Evolutionary conservation across 2,329 filamentous ascomycete genomes (phyloP).

Genomic region (Penicillium corylophilum): DNA sequence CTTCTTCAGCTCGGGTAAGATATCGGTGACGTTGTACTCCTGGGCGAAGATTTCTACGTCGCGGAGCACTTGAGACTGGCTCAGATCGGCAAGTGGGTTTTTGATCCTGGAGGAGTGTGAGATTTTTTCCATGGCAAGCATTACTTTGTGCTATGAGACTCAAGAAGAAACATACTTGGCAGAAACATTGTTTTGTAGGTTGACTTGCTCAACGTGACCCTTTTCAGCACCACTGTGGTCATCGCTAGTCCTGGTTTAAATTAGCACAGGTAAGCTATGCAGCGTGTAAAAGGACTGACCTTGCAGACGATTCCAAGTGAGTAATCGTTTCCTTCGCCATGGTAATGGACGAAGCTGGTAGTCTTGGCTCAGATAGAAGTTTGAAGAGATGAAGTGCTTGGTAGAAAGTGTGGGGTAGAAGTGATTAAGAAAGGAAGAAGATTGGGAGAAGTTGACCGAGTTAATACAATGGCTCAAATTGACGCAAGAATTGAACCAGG

Average conservation of each 20-base stretch:
- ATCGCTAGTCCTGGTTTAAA: conserved; percentile 6
- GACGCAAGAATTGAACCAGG: not conserved
- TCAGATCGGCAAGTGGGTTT: conserved; percentile 47
- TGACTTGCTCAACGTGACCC: conserved; percentile 22
- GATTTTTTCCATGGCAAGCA: not conserved
- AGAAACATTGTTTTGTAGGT: conserved; percentile 28
- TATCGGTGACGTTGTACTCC: conserved; percentile 43
- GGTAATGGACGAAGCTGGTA: not conserved
- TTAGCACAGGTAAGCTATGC: not conserved
- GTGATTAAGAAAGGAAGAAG: not conserved
- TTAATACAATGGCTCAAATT: not conserved
- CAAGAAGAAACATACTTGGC: conserved; percentile 21
- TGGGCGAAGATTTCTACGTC: conserved; percentile 46
- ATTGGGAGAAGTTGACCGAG: not conserved
- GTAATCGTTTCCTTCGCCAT: conserved; percentile 15
- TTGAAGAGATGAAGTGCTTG: not conserved
- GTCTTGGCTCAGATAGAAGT: not conserved
- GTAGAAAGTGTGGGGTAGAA: not conserved
- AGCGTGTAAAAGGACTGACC: not conserved
- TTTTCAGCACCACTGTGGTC: conserved; percentile 11
- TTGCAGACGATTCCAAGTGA: not conserved
- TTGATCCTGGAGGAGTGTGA: conserved; percentile 39
- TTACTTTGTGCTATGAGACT: not conserved
- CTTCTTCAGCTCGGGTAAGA: conserved; percentile 44
- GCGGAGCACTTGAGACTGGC: conserved; percentile 36